These are phyloP conservation scores for Lichtheimia ornata DNA, from an alignment of 371 early-diverging fungal species.

Conservation along the genomic window DNA sequence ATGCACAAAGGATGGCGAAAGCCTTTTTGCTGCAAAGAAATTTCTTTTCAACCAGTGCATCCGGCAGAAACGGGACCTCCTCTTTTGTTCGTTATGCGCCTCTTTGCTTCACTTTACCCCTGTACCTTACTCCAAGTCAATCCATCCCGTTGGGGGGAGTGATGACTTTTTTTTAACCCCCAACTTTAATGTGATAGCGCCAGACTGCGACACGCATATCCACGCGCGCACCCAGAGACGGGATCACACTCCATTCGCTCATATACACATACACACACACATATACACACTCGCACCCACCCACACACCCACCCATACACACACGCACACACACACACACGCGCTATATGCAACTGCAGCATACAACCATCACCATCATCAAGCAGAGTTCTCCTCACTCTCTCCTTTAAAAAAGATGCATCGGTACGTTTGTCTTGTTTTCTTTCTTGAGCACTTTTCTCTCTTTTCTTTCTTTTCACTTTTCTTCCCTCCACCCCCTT, in stretches of 20 bases:
- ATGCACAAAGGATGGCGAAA: background rate
- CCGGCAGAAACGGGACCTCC: too few species aligned
- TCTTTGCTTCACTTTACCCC: too few species aligned
- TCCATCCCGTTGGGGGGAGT: too few species aligned
- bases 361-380: background rate
- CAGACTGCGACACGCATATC: too few species aligned
- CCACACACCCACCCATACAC: background rate
- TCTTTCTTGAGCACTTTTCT: background rate
- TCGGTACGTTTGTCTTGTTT: constrained; percentile 1
- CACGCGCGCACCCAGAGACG: too few species aligned
- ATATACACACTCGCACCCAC: background rate
- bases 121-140: too few species aligned
- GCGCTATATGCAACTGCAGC: constrained; percentile 1
- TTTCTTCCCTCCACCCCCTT: background rate
- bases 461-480: constrained; percentile 2
- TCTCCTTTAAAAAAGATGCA: constrained; percentile 1
- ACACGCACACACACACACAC: background rate
- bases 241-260: background rate
- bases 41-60: background rate
- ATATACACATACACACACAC: background rate
- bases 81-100: too few species aligned
- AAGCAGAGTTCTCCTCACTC: background rate
- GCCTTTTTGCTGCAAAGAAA: background rate
- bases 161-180: too few species aligned
- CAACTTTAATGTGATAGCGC: too few species aligned